Percentiles rank a stretch among this genome's conserved stretches.
Evolutionary conservation across 148 eudicot genomes (phyloP).

Genomic region (Cornus suecica): DNA sequence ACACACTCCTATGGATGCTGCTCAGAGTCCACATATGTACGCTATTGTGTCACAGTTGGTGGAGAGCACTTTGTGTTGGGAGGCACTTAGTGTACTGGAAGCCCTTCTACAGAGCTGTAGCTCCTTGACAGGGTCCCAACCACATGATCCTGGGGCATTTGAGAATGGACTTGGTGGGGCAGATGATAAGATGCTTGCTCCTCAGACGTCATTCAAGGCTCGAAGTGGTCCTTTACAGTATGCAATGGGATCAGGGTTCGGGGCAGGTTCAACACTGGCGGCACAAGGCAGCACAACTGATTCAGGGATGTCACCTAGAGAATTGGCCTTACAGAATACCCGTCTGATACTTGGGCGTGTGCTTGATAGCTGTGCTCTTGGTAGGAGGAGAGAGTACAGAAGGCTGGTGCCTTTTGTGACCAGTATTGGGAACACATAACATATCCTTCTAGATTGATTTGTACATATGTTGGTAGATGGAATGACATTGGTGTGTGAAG

Average conservation of each 20-base stretch:
- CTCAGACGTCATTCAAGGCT: constrained; percentile 90
- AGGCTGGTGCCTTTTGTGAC: constrained; percentile 91
- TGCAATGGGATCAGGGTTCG: constrained; percentile 58
- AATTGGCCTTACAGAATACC: constrained; percentile 84
- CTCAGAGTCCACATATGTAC: constrained; percentile 99
- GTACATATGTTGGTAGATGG: background rate
- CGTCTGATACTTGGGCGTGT: constrained; percentile 80
- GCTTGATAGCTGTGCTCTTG: constrained; percentile 84
- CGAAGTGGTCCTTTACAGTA: constrained; percentile 85
- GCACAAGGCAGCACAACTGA: constrained; percentile 45
- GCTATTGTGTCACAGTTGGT: constrained; percentile 95
- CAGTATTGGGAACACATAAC: constrained; percentile 50
- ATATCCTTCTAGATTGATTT: background rate
- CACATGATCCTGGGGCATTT: constrained; percentile 47
- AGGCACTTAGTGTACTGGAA: constrained; percentile 92
- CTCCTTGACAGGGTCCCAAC: constrained; percentile 62
- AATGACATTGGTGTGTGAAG: background rate
- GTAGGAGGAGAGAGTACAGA: constrained; percentile 82
- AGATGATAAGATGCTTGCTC: constrained; percentile 76
- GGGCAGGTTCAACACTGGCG: constrained; percentile 34
- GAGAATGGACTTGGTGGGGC: constrained; percentile 66
- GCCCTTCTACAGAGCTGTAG: constrained; percentile 97
- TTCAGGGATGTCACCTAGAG: constrained; percentile 68
- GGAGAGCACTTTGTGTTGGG: constrained; percentile 98
- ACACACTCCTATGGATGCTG: constrained; percentile 96